Conservation (phyloP, 257 asterid genomes). For the Scutellaria minor region DNA sequence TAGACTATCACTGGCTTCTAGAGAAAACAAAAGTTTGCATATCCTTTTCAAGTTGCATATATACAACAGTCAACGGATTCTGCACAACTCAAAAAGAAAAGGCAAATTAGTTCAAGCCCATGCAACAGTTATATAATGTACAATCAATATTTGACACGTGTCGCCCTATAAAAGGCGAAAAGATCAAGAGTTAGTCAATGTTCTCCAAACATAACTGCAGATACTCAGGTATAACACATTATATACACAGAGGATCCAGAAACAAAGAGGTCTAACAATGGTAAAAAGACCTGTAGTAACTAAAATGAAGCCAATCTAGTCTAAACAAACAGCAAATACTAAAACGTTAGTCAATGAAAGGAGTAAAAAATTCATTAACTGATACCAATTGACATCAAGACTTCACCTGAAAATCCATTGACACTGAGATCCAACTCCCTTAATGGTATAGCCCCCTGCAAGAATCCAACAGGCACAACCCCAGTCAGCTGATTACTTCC, state of each 20-base stretch:
- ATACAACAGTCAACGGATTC: conserved; percentile 2
- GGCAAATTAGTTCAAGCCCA: conserved; percentile 19
- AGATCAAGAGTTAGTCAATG: conserved; percentile 29
- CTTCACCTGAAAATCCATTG: conserved; percentile 79
- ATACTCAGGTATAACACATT: conserved; percentile 18
- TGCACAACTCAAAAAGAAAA: conserved; percentile 11
- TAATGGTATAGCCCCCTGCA: conserved; percentile 70
- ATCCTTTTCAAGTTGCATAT: background rate
- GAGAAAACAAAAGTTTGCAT: background rate
- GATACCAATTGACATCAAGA: conserved; percentile 27
- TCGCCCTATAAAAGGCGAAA: conserved; percentile 9
- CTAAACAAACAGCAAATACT: conserved; percentile 29
- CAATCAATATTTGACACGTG: conserved; percentile 34
- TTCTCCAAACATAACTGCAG: conserved; percentile 31
- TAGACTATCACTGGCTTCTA: background rate
- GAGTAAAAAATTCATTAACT: background rate
- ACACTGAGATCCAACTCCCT: conserved; percentile 78
- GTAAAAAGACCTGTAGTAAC: background rate
- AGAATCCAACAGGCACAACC: conserved; percentile 59
- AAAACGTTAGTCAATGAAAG: background rate
- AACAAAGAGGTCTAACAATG: conserved; percentile 13
- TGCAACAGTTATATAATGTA: conserved; percentile 13
- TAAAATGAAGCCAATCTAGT: conserved; percentile 15
- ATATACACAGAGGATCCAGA: conserved; percentile 21
- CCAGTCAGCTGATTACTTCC: conserved; percentile 72